Conservation (phyloP, 805 yeast species). For the Kurtzmaniella fragi region DNA sequence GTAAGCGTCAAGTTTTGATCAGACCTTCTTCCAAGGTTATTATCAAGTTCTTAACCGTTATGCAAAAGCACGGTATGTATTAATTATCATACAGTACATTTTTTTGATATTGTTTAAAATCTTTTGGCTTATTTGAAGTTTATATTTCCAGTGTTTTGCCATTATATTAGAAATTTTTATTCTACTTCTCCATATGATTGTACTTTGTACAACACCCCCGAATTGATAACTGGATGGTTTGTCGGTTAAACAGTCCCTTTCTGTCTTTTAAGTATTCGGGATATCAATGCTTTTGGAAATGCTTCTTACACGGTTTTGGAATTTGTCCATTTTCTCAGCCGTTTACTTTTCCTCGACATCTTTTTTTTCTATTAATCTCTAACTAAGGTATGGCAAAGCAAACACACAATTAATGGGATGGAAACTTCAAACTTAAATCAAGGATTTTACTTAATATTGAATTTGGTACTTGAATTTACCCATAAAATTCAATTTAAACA, state of each 20-base stretch:
- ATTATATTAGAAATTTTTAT: background rate
- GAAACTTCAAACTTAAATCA: no score
- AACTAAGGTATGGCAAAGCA: background rate
- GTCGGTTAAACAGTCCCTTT: slow-evolving; percentile 83
- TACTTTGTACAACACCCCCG: slow-evolving; percentile 42
- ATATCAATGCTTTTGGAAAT: slow-evolving; percentile 53
- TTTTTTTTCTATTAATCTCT: background rate
- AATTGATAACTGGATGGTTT: slow-evolving; percentile 98
- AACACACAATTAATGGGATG: no score
- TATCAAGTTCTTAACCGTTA: slow-evolving; percentile 26
- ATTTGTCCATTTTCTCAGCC: slow-evolving; percentile 31
- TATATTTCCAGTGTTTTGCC: slow-evolving; percentile 1
- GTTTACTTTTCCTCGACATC: slow-evolving; percentile 70
- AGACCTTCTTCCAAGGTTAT: slow-evolving; percentile 33
- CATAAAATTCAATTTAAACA: no score
- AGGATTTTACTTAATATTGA: no score
- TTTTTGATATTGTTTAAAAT: background rate
- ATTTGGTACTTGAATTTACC: no score
- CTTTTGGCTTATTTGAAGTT: background rate
- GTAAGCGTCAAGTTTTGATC: slow-evolving; percentile 32
- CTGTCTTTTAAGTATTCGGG: slow-evolving; percentile 98
- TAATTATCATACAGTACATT: slow-evolving; percentile 6
- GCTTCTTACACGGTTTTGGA: slow-evolving; percentile 64
- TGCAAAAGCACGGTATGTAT: slow-evolving; percentile 33
- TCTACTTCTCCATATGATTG: background rate